Conservation (phyloP, 805 yeast genomes). For the Maudiozyma turicensis region DNA sequence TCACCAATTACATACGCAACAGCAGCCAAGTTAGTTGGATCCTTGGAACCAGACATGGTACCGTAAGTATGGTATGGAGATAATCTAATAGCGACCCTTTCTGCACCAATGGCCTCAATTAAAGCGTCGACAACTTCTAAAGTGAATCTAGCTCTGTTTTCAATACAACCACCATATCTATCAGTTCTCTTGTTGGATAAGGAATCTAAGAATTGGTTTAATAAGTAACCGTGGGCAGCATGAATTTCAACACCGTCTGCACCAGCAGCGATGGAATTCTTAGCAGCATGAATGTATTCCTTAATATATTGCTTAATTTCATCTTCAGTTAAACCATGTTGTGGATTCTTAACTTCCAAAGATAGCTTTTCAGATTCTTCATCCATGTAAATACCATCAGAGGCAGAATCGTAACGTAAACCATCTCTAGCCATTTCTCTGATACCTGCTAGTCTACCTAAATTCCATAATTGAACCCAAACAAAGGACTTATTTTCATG, state of each 20-base stretch:
- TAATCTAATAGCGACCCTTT: conserved; percentile 37
- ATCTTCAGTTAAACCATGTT: conserved; percentile 22
- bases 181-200: conserved; percentile 37
- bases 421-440: conserved; percentile 29
- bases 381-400: conserved; percentile 28
- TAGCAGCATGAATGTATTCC: conserved; percentile 38
- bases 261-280: conserved; percentile 26
- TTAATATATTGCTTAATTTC: conserved; percentile 33
- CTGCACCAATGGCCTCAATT: conserved; percentile 41
- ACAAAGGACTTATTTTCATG: conserved; percentile 40
- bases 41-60: conserved; percentile 29
- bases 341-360: conserved; percentile 20
- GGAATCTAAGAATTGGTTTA: conserved; percentile 44
- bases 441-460: conserved; percentile 36
- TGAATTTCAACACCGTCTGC: conserved; percentile 59
- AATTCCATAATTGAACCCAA: conserved; percentile 43
- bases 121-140: conserved; percentile 43
- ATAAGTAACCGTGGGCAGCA: conserved; percentile 56
- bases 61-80: conserved; percentile 36
- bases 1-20: conserved; percentile 34
- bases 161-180: conserved; percentile 45
- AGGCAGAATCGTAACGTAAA: conserved; percentile 31
- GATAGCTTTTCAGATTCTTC: conserved; percentile 30
- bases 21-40: conserved; percentile 31
- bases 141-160: conserved; percentile 36